Percentiles rank a stretch among this genome's conserved stretches.
Evolutionary conservation across 257 asterid genomes (phyloP).

Genomic region (Mentha longifolia): DNA sequence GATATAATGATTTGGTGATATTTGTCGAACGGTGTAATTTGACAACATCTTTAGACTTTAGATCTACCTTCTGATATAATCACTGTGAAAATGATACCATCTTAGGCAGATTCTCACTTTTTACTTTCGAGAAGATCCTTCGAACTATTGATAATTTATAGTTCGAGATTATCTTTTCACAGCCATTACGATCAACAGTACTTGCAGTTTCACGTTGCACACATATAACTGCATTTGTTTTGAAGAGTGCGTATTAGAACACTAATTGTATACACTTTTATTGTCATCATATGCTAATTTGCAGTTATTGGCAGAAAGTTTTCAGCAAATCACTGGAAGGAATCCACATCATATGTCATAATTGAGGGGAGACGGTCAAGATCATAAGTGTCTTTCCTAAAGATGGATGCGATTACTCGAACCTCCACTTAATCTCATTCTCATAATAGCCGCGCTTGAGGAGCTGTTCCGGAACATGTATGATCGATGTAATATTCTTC

Average conservation of each 20-base stretch:
- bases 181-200: background rate
- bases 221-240: no score
- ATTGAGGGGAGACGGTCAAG: background rate
- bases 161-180: background rate
- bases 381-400: background rate
- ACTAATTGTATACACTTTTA: background rate
- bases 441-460: constrained; percentile 6
- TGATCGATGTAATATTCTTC: constrained; percentile 20
- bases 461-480: constrained; percentile 31
- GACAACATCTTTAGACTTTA: no score
- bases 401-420: background rate
- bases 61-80: background rate
- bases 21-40: no score
- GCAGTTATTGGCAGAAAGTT: constrained; percentile 8
- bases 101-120: background rate
- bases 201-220: background rate
- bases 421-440: constrained; percentile 5
- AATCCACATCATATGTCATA: constrained; percentile 18
- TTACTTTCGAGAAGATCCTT: background rate
- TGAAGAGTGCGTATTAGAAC: background rate
- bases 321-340: constrained; percentile 21
- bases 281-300: background rate
- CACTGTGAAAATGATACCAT: background rate
- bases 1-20: no score
- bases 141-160: background rate